Conservation (phyloP, 768 basidiomycete species). For the Leccinum boreale region DNA sequence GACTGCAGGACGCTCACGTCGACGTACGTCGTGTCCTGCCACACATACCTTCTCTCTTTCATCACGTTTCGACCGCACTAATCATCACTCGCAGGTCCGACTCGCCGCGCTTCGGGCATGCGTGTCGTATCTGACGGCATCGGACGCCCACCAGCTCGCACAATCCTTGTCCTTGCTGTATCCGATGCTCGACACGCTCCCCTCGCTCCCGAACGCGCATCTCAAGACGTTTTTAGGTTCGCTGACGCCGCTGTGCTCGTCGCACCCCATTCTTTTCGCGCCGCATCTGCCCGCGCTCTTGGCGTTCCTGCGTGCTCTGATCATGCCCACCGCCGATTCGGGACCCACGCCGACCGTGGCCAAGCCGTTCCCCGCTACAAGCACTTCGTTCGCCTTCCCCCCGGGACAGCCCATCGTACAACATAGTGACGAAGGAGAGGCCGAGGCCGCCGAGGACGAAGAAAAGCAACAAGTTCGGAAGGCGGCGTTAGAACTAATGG, state of each 20-base stretch:
- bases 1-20: slow-evolving; percentile 62
- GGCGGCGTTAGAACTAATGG: slow-evolving; percentile 79
- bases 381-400: slow-evolving; percentile 39
- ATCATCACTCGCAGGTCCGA: slow-evolving; percentile 49
- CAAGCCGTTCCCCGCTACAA: slow-evolving; percentile 38
- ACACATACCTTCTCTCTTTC: background rate
- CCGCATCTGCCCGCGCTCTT: slow-evolving; percentile 68
- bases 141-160: slow-evolving; percentile 57
- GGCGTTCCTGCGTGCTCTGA: slow-evolving; percentile 64
- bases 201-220: slow-evolving; percentile 49
- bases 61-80: background rate
- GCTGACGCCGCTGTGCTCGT: slow-evolving; percentile 66
- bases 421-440: slow-evolving; percentile 27
- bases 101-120: slow-evolving; percentile 69
- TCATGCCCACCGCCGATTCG: slow-evolving; percentile 59
- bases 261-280: slow-evolving; percentile 68
- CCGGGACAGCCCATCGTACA: slow-evolving; percentile 25
- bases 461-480: slow-evolving; percentile 67
- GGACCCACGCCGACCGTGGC: slow-evolving; percentile 53
- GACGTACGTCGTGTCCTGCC: slow-evolving; percentile 44
- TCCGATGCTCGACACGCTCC: slow-evolving; percentile 74
- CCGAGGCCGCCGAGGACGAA: slow-evolving; percentile 50
- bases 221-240: slow-evolving; percentile 65
- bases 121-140: slow-evolving; percentile 63
- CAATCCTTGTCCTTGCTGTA: slow-evolving; percentile 60